These are phyloP conservation scores for Trichosphaerium sp. DNA, from an alignment of 78 protist genomes.

Conservation along the genomic window DNA sequence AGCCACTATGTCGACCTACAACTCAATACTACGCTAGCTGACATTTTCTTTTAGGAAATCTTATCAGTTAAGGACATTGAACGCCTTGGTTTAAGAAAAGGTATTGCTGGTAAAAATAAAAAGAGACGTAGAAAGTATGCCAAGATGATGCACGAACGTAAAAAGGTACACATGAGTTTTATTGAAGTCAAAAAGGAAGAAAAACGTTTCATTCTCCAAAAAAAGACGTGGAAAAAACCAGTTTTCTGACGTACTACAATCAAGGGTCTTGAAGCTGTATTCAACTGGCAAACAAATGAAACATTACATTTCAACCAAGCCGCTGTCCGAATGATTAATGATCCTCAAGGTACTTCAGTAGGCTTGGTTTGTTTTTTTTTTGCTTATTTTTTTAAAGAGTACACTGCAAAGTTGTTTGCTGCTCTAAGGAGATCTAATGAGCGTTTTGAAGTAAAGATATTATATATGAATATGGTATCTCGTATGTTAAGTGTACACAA, in stretches of 20 bases:
- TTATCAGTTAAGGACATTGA: conserved; percentile 8
- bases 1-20: no score
- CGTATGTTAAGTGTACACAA: conserved; percentile 63
- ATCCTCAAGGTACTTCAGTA: conserved; percentile 49
- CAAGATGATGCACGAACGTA: no score
- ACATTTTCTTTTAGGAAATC: no score
- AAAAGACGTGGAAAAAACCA: background rate
- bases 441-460: conserved; percentile 53
- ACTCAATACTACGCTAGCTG: no score
- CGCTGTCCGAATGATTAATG: conserved; percentile 70
- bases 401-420: conserved; percentile 52
- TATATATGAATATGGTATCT: conserved; percentile 60
- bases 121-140: no score
- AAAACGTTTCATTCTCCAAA: no score
- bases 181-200: background rate
- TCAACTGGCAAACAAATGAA: background rate
- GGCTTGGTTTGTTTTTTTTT: background rate
- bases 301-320: conserved; percentile 16
- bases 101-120: background rate
- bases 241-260: background rate
- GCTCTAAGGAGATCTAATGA: conserved; percentile 40
- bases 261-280: background rate
- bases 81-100: conserved; percentile 10
- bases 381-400: conserved; percentile 6
- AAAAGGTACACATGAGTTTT: background rate